Evolutionary conservation across 208 protist species (phyloP).

Genomic region (Wallacemonas sp.): DNA sequence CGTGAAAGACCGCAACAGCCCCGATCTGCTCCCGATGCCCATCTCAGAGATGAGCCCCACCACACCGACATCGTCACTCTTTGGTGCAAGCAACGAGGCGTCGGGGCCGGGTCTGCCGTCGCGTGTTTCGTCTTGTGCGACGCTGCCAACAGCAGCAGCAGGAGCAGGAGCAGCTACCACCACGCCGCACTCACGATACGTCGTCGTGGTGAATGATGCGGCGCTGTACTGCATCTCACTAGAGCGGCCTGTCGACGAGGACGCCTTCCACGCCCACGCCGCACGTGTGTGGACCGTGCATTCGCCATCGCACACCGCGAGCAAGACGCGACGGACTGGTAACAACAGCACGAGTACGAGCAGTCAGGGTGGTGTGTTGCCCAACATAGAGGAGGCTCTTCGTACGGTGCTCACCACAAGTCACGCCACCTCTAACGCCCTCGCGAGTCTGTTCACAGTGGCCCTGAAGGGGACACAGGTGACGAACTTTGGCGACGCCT

Average conservation of each 20-base stretch:
- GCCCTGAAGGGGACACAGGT: neutral
- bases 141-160: neutral
- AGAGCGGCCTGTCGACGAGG: neutral
- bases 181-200: neutral
- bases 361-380: neutral
- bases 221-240: constrained; percentile 1
- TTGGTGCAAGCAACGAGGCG: no score
- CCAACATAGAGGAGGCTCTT: constrained; percentile 3
- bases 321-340: no score
- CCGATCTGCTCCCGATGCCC: neutral
- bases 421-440: constrained; percentile 1
- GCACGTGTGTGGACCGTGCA: constrained; percentile 1
- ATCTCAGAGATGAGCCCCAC: neutral
- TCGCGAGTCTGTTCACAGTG: constrained; percentile 1
- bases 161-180: neutral
- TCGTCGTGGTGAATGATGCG: neutral
- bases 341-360: neutral
- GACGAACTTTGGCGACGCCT: neutral
- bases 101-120: no score
- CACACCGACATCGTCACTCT: no score
- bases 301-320: no score
- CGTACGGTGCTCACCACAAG: neutral
- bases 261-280: constrained; percentile 9
- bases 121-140: no score
- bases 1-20: neutral